Conservation (phyloP, 2,329 filamentous ascomycete species). For the Pyrenophora seminiperda region DNA sequence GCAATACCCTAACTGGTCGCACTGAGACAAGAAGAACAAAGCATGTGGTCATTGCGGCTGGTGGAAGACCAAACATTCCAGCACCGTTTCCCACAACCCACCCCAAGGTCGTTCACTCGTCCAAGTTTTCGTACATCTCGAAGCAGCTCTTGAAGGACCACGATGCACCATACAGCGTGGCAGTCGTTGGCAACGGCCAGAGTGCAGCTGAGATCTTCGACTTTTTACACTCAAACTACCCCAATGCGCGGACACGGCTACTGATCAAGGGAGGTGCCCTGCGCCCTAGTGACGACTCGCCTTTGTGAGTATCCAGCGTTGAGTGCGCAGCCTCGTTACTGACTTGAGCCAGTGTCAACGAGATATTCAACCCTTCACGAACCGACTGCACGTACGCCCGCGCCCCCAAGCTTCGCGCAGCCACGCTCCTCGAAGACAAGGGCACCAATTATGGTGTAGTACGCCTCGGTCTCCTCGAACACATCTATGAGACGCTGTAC, state of each 20-base stretch:
- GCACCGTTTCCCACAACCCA: conserved; percentile 70
- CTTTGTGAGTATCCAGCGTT: conserved; percentile 70
- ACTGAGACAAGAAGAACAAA: conserved; percentile 61
- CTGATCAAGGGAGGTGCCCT: conserved; percentile 84
- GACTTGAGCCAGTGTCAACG: conserved; percentile 72
- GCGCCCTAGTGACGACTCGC: conserved; percentile 90
- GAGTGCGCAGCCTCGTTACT: conserved; percentile 21
- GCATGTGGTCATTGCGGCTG: conserved; percentile 73
- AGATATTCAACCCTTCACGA: conserved; percentile 89
- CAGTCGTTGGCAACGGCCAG: conserved; percentile 87
- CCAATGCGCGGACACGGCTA: conserved; percentile 76
- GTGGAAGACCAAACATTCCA: conserved; percentile 73
- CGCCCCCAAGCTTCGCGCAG: conserved; percentile 65
- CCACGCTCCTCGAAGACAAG: conserved; percentile 70
- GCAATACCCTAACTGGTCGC: conserved; percentile 63
- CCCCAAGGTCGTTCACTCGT: conserved; percentile 83
- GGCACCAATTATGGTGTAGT: conserved; percentile 96
- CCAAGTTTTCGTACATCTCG: conserved; percentile 74
- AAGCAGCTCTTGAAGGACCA: conserved; percentile 63
- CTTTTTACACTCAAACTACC: conserved; percentile 81
- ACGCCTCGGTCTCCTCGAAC: conserved; percentile 85
- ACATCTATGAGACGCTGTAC: conserved; percentile 86
- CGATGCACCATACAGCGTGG: conserved; percentile 70
- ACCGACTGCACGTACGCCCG: conserved; percentile 77
- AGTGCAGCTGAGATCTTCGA: conserved; percentile 95